These are phyloP conservation scores for Chytriomyces hyalinus DNA, from an alignment of 192 early-diverging fungal species.

Conservation along the genomic window DNA sequence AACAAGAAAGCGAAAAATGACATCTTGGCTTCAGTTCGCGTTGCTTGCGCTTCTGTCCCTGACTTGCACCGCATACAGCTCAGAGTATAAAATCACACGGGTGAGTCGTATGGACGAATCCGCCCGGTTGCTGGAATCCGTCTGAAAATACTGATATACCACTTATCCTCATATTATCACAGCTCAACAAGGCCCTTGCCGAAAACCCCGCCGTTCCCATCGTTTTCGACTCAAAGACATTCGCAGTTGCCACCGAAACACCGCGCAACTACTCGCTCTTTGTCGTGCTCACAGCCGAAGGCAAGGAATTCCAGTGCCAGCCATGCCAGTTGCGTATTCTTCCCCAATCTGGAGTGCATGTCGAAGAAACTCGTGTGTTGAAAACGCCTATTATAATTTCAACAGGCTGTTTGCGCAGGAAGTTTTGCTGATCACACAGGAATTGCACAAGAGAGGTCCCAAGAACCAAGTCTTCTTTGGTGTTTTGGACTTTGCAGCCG, in stretches of 20 bases:
- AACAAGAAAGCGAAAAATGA: too few relatives aligned
- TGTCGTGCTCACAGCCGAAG: constrained; percentile 70
- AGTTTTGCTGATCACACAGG: constrained; percentile 62
- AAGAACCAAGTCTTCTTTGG: constrained; percentile 63
- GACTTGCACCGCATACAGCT: too few relatives aligned
- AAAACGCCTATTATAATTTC: not conserved
- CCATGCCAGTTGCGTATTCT: constrained; percentile 70
- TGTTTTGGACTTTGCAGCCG: constrained; percentile 68
- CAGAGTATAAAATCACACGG: too few relatives aligned
- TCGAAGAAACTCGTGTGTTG: not conserved
- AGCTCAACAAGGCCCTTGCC: constrained; percentile 25
- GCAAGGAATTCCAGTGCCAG: constrained; percentile 64
- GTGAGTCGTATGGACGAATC: too few relatives aligned
- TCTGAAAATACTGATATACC: too few relatives aligned
- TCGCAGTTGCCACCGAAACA: constrained; percentile 58
- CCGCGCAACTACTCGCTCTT: constrained; percentile 75
- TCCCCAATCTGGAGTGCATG: not conserved
- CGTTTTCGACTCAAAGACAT: constrained; percentile 61
- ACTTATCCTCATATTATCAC: not conserved
- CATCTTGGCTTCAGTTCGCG: too few relatives aligned
- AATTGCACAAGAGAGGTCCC: constrained; percentile 47
- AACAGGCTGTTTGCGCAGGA: constrained; percentile 74
- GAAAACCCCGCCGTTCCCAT: constrained; percentile 45
- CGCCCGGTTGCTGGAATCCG: too few relatives aligned
- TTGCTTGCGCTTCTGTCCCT: too few relatives aligned